Base-by-base conservation (phyloP, 768 basidiomycete species). In the Serendipita sp. region DNA sequence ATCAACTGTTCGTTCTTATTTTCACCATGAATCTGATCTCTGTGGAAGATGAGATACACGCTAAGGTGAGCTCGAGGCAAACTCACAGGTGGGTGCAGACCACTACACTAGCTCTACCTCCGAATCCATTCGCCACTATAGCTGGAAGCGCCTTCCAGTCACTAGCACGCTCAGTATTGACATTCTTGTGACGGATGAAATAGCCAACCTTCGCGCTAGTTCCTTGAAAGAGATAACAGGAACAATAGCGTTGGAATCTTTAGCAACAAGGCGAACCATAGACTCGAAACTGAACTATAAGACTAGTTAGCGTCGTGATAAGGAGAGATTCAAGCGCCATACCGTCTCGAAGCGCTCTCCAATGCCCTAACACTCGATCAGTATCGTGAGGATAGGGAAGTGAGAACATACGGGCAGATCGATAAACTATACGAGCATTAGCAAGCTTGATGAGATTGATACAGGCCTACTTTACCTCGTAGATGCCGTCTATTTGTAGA, bases 181-280 rank as follows among this genome's bases (percentile, higher is more conserved):
- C 26, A 28, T 5, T 38, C 14, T 7, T 38, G 5, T 14, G 5
- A 7, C 34, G 42, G 42, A 42, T 11, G 13, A 11, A 20, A 24
- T 4, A n/a, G 31, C 17, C 31, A 58, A 31, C 53, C 53, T 58
- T 11, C 53, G 53, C 9, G 53, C 22, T n/a, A 58, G 30, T 58
- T 58, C 53, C 30, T 58, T 58, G 53, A 58, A 58, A 9, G 53
- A 58, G 22, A 58, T 26, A 11, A 58, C 31, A n/a, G 53, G 53
- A 24, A 58, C 53, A 28, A 58, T 58, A 7, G 53, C 53, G 31
- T 58, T 58, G 4, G 53, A 58, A 33, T 58, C 53, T n/a, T 58
- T 58, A n/a, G 53, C 53, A 9, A 58, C 53, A 22, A 58, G 53
- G 20, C 53, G 53, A 58, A 58, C 31, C 53, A 58, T 58, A n/a